A percentile compares a stretch with the other conserved stretches of the same genome.
Conservation (phyloP, 2,329 filamentous ascomycete species). For the Fusarium pseudonygamai region DNA sequence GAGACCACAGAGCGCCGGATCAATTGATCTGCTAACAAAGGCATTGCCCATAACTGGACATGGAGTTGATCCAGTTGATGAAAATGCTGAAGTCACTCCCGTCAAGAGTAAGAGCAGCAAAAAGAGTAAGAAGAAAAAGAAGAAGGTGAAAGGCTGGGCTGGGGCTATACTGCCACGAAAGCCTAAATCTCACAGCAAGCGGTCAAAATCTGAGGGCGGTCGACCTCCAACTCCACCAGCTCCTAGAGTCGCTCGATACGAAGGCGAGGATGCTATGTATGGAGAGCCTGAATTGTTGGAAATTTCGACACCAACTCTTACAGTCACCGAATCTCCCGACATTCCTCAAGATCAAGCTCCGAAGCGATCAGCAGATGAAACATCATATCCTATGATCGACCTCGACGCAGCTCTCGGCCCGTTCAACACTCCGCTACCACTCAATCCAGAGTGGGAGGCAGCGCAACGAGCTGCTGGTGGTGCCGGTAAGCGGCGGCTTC, state of each 20-base stretch:
- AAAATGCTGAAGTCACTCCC: constrained; percentile 35
- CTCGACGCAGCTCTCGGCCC: constrained; percentile 92
- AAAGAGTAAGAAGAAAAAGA: constrained; percentile 57
- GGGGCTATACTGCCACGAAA: constrained; percentile 74
- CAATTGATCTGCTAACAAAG: constrained; percentile 51
- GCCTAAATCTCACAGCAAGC: constrained; percentile 60
- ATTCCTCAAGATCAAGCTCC: constrained; percentile 44
- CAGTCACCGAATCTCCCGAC: constrained; percentile 53
- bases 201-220: constrained; percentile 50
- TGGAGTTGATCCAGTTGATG: constrained; percentile 44
- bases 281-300: constrained; percentile 39
- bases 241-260: constrained; percentile 43
- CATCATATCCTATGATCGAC: constrained; percentile 85
- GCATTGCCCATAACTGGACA: constrained; percentile 50
- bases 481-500: constrained; percentile 72
- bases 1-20: constrained; percentile 58
- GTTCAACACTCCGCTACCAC: constrained; percentile 80
- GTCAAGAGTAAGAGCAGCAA: constrained; percentile 42
- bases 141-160: constrained; percentile 80
- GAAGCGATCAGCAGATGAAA: constrained; percentile 65
- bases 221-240: constrained; percentile 60
- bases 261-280: constrained; percentile 45
- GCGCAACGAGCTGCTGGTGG: constrained; percentile 67
- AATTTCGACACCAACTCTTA: constrained; percentile 51
- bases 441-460: constrained; percentile 73